Percentiles rank a stretch among this genome's conserved stretches.
Conservation (phyloP, 2,329 filamentous ascomycete species). For the Fusarium sp. region DNA sequence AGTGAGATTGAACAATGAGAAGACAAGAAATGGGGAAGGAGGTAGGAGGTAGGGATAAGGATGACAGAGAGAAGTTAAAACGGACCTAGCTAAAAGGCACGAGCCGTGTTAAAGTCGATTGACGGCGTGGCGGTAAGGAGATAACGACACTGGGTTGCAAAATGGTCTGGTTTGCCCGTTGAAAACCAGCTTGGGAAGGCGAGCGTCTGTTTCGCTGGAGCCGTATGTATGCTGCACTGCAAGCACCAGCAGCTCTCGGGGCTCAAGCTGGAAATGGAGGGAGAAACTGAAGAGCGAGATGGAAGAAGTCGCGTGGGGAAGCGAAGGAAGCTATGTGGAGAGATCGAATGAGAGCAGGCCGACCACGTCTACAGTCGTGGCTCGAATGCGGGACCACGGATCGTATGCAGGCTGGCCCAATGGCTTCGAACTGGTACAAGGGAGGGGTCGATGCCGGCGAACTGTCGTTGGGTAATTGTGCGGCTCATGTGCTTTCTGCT, state of each 20-base stretch:
- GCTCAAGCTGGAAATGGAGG: slow-evolving; percentile 43
- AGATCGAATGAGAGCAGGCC: slow-evolving; percentile 48
- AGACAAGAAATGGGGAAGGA: slow-evolving; percentile 32
- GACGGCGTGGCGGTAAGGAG: slow-evolving; percentile 43
- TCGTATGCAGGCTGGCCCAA: slow-evolving; percentile 51
- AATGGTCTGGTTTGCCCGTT: slow-evolving; percentile 43
- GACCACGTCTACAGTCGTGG: slow-evolving; percentile 51
- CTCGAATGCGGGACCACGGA: slow-evolving; percentile 52
- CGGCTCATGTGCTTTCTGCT: slow-evolving; percentile 40
- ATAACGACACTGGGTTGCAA: slow-evolving; percentile 42
- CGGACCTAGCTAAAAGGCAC: slow-evolving; percentile 44
- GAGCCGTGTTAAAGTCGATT: slow-evolving; percentile 32
- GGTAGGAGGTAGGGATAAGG: slow-evolving; percentile 25
- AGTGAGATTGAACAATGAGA: slow-evolving; percentile 29
- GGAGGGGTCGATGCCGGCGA: slow-evolving; percentile 42
- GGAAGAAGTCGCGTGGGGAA: slow-evolving; percentile 50
- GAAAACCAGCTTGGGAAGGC: slow-evolving; percentile 37
- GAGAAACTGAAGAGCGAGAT: slow-evolving; percentile 46
- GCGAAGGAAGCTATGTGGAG: slow-evolving; percentile 45
- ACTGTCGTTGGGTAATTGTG: slow-evolving; percentile 43
- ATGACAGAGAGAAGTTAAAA: slow-evolving; percentile 36
- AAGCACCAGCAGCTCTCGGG: slow-evolving; percentile 46
- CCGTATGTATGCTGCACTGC: slow-evolving; percentile 47
- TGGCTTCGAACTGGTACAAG: slow-evolving; percentile 44
- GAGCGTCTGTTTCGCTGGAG: slow-evolving; percentile 46